phyloP scores from a whole-genome alignment of 2,329 filamentous ascomycete species.

The Fusarium penzigii region DNA sequence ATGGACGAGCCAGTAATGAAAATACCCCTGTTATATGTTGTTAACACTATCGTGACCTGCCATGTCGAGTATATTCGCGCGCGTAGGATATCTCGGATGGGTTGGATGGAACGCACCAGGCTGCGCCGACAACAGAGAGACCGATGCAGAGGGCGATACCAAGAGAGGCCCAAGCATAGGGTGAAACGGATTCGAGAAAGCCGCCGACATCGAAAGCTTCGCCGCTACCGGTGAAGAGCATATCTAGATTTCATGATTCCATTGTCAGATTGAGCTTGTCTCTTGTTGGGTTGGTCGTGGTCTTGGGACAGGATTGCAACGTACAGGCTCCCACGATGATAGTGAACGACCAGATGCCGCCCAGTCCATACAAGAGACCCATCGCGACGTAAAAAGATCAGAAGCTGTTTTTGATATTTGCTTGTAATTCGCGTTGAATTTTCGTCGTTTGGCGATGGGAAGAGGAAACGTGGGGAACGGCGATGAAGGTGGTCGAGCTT shows the following conservation, averaged over 20 bases:
- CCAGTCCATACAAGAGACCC: conserved; percentile 72
- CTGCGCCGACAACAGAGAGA: conserved; percentile 92
- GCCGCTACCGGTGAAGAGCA: conserved; percentile 96
- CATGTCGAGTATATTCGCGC: neutral
- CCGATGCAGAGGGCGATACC: conserved; percentile 95
- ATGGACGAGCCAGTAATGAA: conserved; percentile 98
- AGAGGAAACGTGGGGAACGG: conserved; percentile 8
- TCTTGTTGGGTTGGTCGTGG: too few relatives aligned
- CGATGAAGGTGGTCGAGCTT: conserved; percentile 26
- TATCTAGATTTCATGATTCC: conserved; percentile 61
- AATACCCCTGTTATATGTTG: conserved; percentile 72
- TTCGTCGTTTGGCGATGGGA: conserved; percentile 17
- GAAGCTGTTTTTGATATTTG: neutral
- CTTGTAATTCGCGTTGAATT: neutral
- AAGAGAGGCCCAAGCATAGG: conserved; percentile 87
- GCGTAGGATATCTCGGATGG: conserved; percentile 1
- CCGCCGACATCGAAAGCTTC: conserved; percentile 96
- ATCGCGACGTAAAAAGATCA: conserved; percentile 47
- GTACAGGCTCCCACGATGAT: conserved; percentile 77
- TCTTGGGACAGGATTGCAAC: conserved; percentile 36
- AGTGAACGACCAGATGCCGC: conserved; percentile 68
- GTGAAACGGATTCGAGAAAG: conserved; percentile 92
- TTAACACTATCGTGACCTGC: conserved; percentile 17
- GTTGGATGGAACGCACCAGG: conserved; percentile 68
- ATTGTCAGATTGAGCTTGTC: conserved; percentile 11